Conservation (phyloP, 148 eudicot species). For the Beta vulgaris region DNA sequence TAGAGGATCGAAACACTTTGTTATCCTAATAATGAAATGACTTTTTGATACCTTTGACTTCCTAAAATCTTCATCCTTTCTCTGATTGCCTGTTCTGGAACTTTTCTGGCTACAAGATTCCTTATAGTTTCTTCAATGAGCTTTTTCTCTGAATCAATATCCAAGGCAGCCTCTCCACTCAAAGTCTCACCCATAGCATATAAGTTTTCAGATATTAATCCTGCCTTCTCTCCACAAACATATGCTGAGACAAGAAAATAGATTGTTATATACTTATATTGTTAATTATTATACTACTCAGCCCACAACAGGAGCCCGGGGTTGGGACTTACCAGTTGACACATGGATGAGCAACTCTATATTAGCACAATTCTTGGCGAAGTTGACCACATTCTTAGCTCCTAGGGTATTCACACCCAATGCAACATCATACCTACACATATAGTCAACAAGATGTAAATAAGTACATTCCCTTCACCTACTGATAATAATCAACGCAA, state of each 20-base stretch:
- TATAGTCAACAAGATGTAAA: no score
- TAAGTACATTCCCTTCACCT: no score
- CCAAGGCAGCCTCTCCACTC: slow-evolving; percentile 11
- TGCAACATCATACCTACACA: slow-evolving; percentile 23
- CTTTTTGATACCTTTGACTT: background rate
- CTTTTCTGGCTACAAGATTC: background rate
- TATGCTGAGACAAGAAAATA: background rate
- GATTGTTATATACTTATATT: no score
- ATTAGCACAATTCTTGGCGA: slow-evolving; percentile 14
- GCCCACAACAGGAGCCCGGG: no score
- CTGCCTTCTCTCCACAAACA: slow-evolving; percentile 14
- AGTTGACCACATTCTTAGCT: slow-evolving; percentile 20
- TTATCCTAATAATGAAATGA: background rate
- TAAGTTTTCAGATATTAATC: slow-evolving; percentile 12
- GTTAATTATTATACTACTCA: background rate
- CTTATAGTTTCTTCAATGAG: background rate
- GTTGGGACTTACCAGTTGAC: slow-evolving; percentile 22
- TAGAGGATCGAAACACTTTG: no score
- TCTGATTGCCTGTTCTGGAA: background rate
- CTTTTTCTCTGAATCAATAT: slow-evolving; percentile 18
- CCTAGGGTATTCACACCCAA: slow-evolving; percentile 21
- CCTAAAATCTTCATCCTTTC: slow-evolving; percentile 15
- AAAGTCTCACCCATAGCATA: slow-evolving; percentile 15
- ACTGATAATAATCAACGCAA: no score
- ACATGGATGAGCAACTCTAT: slow-evolving; percentile 22